phyloP scores from a whole-genome alignment of 805 yeast species.

The Millerago galiae region DNA sequence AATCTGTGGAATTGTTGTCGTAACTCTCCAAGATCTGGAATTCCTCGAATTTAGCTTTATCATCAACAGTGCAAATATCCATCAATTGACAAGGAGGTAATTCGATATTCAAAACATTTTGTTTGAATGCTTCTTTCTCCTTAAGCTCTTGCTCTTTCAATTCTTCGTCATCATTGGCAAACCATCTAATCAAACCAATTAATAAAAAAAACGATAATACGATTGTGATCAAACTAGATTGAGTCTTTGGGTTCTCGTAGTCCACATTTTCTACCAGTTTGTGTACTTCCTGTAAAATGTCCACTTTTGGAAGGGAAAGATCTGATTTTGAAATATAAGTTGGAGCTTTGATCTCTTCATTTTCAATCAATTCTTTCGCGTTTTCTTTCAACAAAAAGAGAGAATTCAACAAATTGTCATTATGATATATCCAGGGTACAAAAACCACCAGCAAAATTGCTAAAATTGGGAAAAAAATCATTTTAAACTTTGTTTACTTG shows the following conservation, averaged over 20 bases:
- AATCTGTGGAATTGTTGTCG: not conserved
- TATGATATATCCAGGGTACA: not conserved
- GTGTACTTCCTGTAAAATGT: not conserved
- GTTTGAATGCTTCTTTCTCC: not conserved
- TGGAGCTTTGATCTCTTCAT: too few species aligned
- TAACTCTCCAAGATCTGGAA: constrained; percentile 7
- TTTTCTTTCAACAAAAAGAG: not conserved
- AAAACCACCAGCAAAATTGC: not conserved
- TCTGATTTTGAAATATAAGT: too few species aligned
- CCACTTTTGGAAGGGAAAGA: not conserved
- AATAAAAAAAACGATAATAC: not conserved
- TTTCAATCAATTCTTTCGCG: too few species aligned
- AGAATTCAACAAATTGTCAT: not conserved
- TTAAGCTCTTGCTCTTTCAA: not conserved
- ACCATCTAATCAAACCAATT: not conserved
- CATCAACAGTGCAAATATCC: constrained; percentile 4
- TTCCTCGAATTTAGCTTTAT: constrained; percentile 7
- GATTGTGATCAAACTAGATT: not conserved
- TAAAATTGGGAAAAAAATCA: too few species aligned
- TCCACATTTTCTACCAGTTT: not conserved
- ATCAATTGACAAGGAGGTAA: not conserved
- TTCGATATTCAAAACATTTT: not conserved
- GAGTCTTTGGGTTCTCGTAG: not conserved
- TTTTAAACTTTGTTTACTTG: too few species aligned
- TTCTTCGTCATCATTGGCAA: not conserved